Evolutionary conservation across 2,329 filamentous ascomycete species (phyloP), one percentile per base, ranked within the genome.

Genomic region (Neopestalotiopsis sp.): DNA sequence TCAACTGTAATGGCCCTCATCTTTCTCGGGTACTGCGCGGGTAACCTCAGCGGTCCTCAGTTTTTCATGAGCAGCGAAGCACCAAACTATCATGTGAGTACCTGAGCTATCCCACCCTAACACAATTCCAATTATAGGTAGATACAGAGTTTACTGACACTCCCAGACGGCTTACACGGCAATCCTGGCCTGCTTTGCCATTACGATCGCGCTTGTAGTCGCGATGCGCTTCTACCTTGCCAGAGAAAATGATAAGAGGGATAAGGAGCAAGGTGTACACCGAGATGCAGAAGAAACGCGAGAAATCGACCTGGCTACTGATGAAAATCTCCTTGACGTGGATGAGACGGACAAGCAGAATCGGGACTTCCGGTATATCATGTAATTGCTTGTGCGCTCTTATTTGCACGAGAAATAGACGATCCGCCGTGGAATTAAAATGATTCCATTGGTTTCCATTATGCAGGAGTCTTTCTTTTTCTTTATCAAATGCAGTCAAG

Each of bases 331-430:
- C 6, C 61, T 63, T 24, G 61, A 63, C 32, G 32, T 88, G 67
- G 90, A 92, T 75, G 78, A 92, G 72, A 92, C 91, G 0, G 91
- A 93, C 72, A 89, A 87, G 76, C 83, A 92, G 78, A 92, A 93
- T 72, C 85, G 85, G 1, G 90, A 90, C 74, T 93, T 93, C 73
- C 81, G 86, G 73, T 92, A 92, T 14, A 63, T 63, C 34, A 28
- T 63, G 38, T 63, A 63, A 17, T 7, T 28, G 24, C 24, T 28
- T 28, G 24, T 28, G 24, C 24, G 3, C 24, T 28, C 24, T 4
- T 28, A 4, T 28, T 28, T 28, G 24, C 24, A 28, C 24, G 24
- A 28, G 24, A 28, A 28, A 28, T 28, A 28, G 24, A 28, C 24
- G 24, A 28, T 28, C 24, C 24, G 20, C 20, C 17, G 24, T 59